Evolutionary conservation across 2,329 filamentous ascomycete species (phyloP).

Genomic region (Ceratocystis cubensis): DNA sequence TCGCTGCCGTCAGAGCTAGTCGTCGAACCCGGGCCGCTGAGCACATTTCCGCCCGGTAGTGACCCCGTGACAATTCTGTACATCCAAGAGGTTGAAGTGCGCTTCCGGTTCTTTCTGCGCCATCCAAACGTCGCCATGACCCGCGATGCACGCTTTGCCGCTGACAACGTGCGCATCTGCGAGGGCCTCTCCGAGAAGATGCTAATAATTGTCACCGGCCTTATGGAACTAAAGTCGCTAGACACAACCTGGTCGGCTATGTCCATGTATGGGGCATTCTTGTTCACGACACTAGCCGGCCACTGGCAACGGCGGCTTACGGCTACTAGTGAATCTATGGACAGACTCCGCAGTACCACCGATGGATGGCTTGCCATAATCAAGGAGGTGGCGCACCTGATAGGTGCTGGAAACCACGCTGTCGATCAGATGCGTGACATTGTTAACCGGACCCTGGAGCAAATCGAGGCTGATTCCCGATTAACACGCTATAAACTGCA

Average conservation of each 20-base stretch:
- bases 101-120: conserved; percentile 47
- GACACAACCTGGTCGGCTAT: conserved; percentile 70
- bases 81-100: conserved; percentile 40
- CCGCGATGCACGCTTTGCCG: conserved; percentile 41
- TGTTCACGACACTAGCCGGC: conserved; percentile 59
- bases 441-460: conserved; percentile 39
- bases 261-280: conserved; percentile 58
- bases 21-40: conserved; percentile 29
- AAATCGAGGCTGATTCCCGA: conserved; percentile 33
- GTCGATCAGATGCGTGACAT: conserved; percentile 36
- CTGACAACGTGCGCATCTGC: conserved; percentile 53
- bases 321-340: conserved; percentile 46
- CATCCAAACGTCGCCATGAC: conserved; percentile 50
- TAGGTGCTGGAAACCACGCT: conserved; percentile 36
- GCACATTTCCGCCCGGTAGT: conserved; percentile 25
- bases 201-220: conserved; percentile 44
- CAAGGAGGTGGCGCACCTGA: conserved; percentile 50
- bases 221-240: conserved; percentile 53
- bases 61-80: conserved; percentile 39
- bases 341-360: conserved; percentile 54
- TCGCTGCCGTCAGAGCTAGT: conserved; percentile 48
- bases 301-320: conserved; percentile 54
- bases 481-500: background rate
- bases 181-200: conserved; percentile 53
- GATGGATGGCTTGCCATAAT: conserved; percentile 55